Conservation (phyloP, 2,329 filamentous ascomycete species). For the Emmonsia crescens region DNA sequence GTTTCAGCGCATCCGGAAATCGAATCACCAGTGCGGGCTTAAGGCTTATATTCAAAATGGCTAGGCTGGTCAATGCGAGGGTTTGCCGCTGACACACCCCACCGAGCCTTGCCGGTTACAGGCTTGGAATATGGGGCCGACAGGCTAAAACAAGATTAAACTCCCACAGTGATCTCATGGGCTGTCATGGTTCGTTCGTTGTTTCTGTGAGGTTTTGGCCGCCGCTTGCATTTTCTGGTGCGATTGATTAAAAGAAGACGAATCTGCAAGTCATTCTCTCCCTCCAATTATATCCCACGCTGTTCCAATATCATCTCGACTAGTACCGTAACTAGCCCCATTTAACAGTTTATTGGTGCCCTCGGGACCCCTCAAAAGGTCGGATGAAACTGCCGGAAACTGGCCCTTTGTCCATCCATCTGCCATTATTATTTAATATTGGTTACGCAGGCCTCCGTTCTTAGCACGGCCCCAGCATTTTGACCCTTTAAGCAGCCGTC, state of each 20-base stretch:
- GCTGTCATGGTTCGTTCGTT: too few species aligned
- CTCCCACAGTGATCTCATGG: too few species aligned
- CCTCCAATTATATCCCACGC: neutral
- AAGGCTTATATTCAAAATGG: too few species aligned
- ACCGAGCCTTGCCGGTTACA: neutral
- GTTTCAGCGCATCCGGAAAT: too few species aligned
- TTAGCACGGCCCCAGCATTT: neutral
- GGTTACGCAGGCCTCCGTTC: neutral
- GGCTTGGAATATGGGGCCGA: neutral
- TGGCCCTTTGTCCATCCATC: neutral
- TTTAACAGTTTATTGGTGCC: neutral
- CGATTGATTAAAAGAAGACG: neutral
- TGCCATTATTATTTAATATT: neutral
- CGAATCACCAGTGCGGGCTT: too few species aligned
- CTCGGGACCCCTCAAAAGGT: neutral
- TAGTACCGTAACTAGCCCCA: neutral
- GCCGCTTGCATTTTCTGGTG: too few species aligned
- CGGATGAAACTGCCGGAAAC: neutral
- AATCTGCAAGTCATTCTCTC: neutral
- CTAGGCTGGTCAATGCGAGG: too few species aligned
- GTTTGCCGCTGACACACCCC: neutral
- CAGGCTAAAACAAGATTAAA: neutral
- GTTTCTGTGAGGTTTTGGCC: too few species aligned
- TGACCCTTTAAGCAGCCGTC: neutral
- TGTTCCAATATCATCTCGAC: neutral